Evolutionary conservation across 306 rosid species (phyloP).

Genomic region (Lathyrus sativus): DNA sequence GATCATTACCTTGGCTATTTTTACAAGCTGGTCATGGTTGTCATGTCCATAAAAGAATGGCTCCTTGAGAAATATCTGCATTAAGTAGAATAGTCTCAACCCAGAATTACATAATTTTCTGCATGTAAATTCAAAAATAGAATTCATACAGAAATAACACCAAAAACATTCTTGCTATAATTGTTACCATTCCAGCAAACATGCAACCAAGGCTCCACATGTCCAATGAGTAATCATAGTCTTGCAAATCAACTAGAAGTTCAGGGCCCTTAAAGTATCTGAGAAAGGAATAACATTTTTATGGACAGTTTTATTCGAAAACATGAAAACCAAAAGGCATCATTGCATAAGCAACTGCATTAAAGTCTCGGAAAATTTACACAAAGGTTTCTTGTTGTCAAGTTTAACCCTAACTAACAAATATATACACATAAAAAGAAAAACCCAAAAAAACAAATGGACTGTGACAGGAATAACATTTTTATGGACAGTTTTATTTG

Average conservation of each 20-base stretch:
- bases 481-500: no score
- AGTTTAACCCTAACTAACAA: conserved; percentile 15
- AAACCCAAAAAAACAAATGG: neutral
- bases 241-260: conserved; percentile 89
- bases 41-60: conserved; percentile 98
- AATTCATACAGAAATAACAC: conserved; percentile 2
- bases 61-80: conserved; percentile 92
- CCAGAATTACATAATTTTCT: conserved; percentile 19
- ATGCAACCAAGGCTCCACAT: conserved; percentile 99
- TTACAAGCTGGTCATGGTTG: conserved; percentile 92
- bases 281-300: conserved; percentile 40
- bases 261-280: conserved; percentile 93
- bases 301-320: conserved; percentile 30
- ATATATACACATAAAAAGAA: conserved; percentile 8
- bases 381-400: neutral
- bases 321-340: conserved; percentile 20
- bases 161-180: conserved; percentile 25
- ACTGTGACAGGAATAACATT: neutral
- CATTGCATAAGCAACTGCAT: conserved; percentile 15
- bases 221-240: conserved; percentile 87
- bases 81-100: conserved; percentile 32
- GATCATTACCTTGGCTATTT: conserved; percentile 78
- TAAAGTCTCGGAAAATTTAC: conserved; percentile 11
- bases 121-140: conserved; percentile 2
- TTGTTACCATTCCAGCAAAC: conserved; percentile 99